A percentile compares a stretch with the other conserved stretches of the same genome.
Conservation (phyloP, 2,329 filamentous ascomycete genomes). For the Aureobasidium sp. region DNA sequence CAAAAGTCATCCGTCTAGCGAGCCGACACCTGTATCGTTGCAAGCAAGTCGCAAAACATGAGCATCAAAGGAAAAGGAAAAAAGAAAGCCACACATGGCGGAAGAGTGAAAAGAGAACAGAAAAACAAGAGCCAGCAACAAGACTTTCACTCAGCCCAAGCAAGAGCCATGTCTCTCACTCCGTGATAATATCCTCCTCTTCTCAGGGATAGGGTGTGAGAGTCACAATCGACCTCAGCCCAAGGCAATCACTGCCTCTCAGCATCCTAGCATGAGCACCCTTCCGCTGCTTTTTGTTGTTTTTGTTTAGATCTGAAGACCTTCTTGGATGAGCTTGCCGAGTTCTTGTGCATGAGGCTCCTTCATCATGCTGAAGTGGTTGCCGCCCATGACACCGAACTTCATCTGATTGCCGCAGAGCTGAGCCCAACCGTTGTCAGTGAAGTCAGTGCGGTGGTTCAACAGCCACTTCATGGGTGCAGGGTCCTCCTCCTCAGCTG, state of each 20-base stretch:
- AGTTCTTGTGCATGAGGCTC: constrained; percentile 34
- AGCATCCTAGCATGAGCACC: constrained; percentile 14
- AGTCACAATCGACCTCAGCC: constrained; percentile 19
- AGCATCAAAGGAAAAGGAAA: neutral
- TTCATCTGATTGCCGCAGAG: constrained; percentile 56
- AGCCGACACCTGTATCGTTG: constrained; percentile 9
- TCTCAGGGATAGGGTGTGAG: neutral
- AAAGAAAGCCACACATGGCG: neutral
- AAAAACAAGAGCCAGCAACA: neutral
- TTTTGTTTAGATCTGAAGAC: constrained; percentile 19
- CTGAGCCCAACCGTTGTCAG: constrained; percentile 60
- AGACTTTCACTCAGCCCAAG: constrained; percentile 12
- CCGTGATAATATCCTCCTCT: neutral
- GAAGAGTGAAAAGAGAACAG: neutral
- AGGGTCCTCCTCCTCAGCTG: constrained; percentile 48
- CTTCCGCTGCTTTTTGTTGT: constrained; percentile 4
- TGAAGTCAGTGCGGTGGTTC: constrained; percentile 64
- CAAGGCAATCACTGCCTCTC: constrained; percentile 18
- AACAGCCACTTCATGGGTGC: constrained; percentile 56
- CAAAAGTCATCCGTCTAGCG: constrained; percentile 6
- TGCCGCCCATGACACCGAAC: constrained; percentile 59
- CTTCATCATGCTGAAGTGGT: constrained; percentile 73
- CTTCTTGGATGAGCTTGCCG: constrained; percentile 36
- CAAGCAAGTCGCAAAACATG: neutral
- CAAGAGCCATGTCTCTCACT: neutral